A percentile compares a stretch with the other conserved stretches of the same genome.
phyloP scores from a whole-genome alignment of 306 rosid species.

The Prosopis cineraria region DNA sequence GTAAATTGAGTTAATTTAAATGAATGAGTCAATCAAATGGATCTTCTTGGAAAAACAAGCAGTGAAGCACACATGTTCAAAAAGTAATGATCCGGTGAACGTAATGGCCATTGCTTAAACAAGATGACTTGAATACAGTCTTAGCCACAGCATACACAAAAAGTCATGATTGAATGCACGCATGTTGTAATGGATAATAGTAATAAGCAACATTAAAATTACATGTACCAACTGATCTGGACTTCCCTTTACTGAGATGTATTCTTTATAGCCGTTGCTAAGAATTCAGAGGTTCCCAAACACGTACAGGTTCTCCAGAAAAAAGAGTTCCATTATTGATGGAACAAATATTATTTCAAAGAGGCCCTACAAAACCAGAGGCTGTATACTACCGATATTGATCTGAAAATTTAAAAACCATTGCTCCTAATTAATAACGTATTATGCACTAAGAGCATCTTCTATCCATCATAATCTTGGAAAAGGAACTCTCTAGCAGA shows the following conservation, averaged over 20 bases:
- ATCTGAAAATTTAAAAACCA: slow-evolving; percentile 5
- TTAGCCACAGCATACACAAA: not conserved
- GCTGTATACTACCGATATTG: not conserved
- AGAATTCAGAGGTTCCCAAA: not conserved
- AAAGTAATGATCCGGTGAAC: not conserved
- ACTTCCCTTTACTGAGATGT: slow-evolving; percentile 5
- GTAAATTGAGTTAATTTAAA: not conserved
- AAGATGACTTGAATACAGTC: not conserved
- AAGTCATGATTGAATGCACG: not conserved
- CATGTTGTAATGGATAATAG: slow-evolving; percentile 1
- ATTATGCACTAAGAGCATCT: not conserved
- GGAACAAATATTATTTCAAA: slow-evolving; percentile 10
- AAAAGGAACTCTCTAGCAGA: slow-evolving; percentile 20
- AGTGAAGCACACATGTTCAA: slow-evolving; percentile 23
- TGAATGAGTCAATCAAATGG: not conserved
- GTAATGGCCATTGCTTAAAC: slow-evolving; percentile 2
- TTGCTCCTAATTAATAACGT: not conserved
- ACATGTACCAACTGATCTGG: not conserved
- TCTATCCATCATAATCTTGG: slow-evolving; percentile 14
- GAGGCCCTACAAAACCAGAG: slow-evolving; percentile 6
- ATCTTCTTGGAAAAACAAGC: slow-evolving; percentile 13
- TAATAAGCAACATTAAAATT: slow-evolving; percentile 19
- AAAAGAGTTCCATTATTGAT: slow-evolving; percentile 2
- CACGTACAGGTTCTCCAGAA: not conserved
- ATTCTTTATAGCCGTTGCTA: slow-evolving; percentile 1